Conservation (phyloP, 2,329 filamentous ascomycete genomes). For the Dactylellina parvicollis region DNA sequence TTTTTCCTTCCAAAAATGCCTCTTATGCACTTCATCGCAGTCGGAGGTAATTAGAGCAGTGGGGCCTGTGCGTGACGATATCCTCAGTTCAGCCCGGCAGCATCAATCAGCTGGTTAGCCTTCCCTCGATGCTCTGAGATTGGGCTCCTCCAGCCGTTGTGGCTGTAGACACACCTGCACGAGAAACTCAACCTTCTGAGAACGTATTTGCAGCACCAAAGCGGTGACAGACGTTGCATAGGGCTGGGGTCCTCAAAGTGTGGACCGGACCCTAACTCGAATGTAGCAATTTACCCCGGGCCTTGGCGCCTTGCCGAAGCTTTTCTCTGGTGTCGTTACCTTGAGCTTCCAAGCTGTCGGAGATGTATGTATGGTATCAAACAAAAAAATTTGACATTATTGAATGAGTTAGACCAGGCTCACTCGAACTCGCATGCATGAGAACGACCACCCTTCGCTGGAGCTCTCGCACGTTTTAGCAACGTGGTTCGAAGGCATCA, state of each 20-base stretch:
- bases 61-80: too few relatives aligned
- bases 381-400: too few relatives aligned
- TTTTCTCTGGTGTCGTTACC: slow-evolving; percentile 4
- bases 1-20: slow-evolving; percentile 19
- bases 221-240: too few relatives aligned
- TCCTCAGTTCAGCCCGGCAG: too few relatives aligned
- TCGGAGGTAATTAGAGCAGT: too few relatives aligned
- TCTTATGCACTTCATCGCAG: slow-evolving; percentile 30
- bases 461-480: slow-evolving; percentile 10
- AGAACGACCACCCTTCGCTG: background rate
- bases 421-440: background rate
- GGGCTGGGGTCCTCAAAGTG: background rate
- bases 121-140: background rate
- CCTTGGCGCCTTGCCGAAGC: slow-evolving; percentile 31
- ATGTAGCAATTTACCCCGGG: slow-evolving; percentile 26
- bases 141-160: background rate
- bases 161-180: background rate
- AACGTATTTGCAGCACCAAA: background rate
- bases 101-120: too few relatives aligned
- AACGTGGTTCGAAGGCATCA: slow-evolving; percentile 13
- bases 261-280: background rate
- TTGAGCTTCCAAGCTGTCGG: background rate
- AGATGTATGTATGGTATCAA: background rate
- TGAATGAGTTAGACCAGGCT: too few relatives aligned
- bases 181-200: background rate